Conservation (phyloP, 2,329 filamentous ascomycete species). For the Colletotrichum somersetense region DNA sequence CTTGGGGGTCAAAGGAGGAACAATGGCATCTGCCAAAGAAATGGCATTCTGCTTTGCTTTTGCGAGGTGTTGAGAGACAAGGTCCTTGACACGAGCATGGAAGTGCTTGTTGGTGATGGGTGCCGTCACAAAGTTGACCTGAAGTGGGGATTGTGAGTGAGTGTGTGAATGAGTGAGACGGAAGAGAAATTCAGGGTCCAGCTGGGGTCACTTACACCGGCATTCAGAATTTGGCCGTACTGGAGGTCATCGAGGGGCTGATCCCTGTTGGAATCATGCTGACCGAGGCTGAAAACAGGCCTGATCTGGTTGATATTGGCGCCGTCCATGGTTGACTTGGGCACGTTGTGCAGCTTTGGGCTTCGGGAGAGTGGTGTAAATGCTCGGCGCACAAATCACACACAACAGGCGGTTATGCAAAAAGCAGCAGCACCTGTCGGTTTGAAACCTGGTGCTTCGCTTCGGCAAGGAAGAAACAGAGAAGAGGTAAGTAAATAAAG, state of each 20-base stretch:
- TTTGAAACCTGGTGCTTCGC: constrained; percentile 22
- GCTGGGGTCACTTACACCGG: constrained; percentile 67
- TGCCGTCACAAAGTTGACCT: constrained; percentile 85
- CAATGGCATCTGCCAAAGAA: constrained; percentile 66
- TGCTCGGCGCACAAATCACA: constrained; percentile 36
- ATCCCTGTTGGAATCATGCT: constrained; percentile 76
- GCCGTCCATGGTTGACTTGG: constrained; percentile 26
- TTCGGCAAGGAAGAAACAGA: constrained; percentile 9
- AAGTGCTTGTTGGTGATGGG: constrained; percentile 83
- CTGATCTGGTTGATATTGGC: constrained; percentile 43
- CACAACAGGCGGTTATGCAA: constrained; percentile 13
- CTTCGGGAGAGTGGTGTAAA: constrained; percentile 25
- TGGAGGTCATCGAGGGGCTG: constrained; percentile 73
- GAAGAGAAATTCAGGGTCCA: constrained; percentile 14
- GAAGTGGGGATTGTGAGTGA: constrained; percentile 38
- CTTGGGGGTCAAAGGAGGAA: constrained; percentile 79
- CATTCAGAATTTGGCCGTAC: constrained; percentile 75
- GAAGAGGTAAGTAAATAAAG: neutral
- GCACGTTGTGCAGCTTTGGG: constrained; percentile 12
- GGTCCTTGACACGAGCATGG: constrained; percentile 73
- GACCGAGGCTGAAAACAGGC: constrained; percentile 75
- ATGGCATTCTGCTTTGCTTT: constrained; percentile 57
- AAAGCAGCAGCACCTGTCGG: constrained; percentile 12
- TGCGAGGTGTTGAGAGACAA: constrained; percentile 69
- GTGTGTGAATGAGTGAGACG: neutral